A percentile compares a stretch with the other conserved stretches of the same genome.
Evolutionary conservation across 2,329 filamentous ascomycete genomes (phyloP).

Genomic region (Sphaerostilbella broomeana): DNA sequence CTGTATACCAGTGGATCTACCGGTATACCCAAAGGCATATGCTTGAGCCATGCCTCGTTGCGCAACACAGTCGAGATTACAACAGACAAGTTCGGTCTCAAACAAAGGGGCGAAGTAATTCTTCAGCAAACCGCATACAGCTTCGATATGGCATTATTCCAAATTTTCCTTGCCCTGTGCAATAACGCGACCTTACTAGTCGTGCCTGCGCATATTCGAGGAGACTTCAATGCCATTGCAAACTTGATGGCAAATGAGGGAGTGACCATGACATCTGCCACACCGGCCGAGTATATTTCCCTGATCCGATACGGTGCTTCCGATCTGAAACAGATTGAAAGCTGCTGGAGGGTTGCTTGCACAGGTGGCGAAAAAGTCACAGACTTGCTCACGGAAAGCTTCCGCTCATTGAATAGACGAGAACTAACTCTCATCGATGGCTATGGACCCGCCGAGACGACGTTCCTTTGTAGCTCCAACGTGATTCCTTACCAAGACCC

Average conservation of each 20-base stretch:
- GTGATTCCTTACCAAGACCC: conserved; percentile 1
- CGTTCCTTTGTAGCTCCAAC: conserved; percentile 7
- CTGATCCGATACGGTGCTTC: conserved; percentile 22
- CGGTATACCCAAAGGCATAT: conserved; percentile 35
- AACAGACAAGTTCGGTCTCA: conserved; percentile 13
- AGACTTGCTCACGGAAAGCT: conserved; percentile 9
- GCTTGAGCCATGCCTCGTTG: conserved; percentile 23
- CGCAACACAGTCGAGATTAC: conserved; percentile 21
- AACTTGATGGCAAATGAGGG: conserved; percentile 28
- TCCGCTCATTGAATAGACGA: not conserved
- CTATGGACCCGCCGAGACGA: conserved; percentile 26
- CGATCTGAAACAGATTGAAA: conserved; percentile 9
- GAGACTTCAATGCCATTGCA: conserved; percentile 29
- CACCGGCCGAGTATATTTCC: conserved; percentile 35
- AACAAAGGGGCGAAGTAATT: conserved; percentile 20
- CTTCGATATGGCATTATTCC: conserved; percentile 33
- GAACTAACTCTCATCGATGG: conserved; percentile 16
- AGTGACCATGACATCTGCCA: conserved; percentile 33
- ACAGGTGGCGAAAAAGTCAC: conserved; percentile 25
- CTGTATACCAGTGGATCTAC: conserved; percentile 28
- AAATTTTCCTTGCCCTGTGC: conserved; percentile 28
- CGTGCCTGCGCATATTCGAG: conserved; percentile 15
- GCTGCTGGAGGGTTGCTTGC: conserved; percentile 16
- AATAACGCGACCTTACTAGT: conserved; percentile 31
- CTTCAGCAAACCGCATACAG: conserved; percentile 32